These are phyloP conservation scores for Penicillium vulpinum DNA, from an alignment of 2,329 filamentous ascomycete species.

Conservation along the genomic window DNA sequence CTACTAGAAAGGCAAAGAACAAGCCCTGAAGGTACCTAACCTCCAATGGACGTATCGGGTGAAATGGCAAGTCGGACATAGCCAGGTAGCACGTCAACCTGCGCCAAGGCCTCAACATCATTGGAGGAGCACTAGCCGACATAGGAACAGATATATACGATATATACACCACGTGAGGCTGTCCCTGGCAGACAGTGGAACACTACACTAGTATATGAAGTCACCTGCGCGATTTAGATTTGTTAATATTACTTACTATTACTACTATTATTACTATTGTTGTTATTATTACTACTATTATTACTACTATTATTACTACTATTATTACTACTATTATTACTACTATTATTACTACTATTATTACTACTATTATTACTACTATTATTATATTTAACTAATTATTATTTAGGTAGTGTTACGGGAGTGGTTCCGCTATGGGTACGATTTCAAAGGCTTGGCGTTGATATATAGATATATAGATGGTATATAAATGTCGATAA, in stretches of 20 bases:
- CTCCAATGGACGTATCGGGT: neutral
- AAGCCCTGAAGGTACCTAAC: neutral
- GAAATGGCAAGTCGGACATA: neutral
- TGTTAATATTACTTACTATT: no score
- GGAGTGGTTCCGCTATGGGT: neutral
- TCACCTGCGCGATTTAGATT: constrained; percentile 12
- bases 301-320: no score
- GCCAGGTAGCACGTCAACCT: constrained; percentile 2
- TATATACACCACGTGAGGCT: constrained; percentile 9
- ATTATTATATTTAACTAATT: no score
- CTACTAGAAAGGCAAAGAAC: no score
- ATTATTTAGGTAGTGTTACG: neutral
- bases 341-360: no score
- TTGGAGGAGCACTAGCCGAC: neutral
- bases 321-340: no score
- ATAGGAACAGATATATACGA: neutral
- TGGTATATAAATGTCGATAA: no score
- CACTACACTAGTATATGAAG: no score
- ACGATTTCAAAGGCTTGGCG: constrained; percentile 5
- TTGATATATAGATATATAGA: neutral
- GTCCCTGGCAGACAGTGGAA: constrained; percentile 3
- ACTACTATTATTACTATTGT: no score
- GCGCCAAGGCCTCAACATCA: neutral
- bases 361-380: no score
- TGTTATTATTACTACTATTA: no score